Evolutionary conservation across 2,329 filamentous ascomycete species (phyloP).

Genomic region (Fusarium burgessii): DNA sequence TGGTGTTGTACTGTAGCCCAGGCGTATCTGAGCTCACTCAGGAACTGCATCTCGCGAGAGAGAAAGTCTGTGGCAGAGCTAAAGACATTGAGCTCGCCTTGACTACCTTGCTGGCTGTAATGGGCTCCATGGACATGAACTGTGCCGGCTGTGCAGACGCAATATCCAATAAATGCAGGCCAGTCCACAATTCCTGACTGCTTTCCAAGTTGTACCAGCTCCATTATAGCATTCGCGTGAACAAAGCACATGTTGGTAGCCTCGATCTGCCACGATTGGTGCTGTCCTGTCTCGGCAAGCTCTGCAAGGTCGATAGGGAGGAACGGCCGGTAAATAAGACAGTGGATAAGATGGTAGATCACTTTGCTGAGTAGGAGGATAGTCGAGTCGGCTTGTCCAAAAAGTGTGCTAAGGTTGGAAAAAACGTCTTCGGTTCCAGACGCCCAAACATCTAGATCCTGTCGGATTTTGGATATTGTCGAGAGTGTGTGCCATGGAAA

Average conservation of each 20-base stretch:
- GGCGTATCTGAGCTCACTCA: slow-evolving; percentile 78
- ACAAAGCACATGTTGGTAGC: slow-evolving; percentile 88
- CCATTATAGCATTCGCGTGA: slow-evolving; percentile 88
- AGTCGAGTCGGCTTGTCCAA: slow-evolving; percentile 82
- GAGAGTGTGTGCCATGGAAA: slow-evolving; percentile 92
- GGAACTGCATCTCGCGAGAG: slow-evolving; percentile 81
- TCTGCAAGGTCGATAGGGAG: slow-evolving; percentile 86
- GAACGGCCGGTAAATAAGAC: slow-evolving; percentile 87
- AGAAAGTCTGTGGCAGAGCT: slow-evolving; percentile 74
- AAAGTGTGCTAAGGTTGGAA: slow-evolving; percentile 78
- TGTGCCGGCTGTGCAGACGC: slow-evolving; percentile 86
- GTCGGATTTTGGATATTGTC: slow-evolving; percentile 85
- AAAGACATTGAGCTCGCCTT: slow-evolving; percentile 72
- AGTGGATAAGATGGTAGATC: slow-evolving; percentile 88
- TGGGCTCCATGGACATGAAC: slow-evolving; percentile 89
- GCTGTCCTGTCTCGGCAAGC: slow-evolving; percentile 81
- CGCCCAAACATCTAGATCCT: slow-evolving; percentile 87
- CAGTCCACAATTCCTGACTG: slow-evolving; percentile 82
- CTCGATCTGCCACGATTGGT: slow-evolving; percentile 93
- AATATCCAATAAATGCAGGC: slow-evolving; percentile 89
- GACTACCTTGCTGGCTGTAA: slow-evolving; percentile 69
- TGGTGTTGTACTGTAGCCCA: slow-evolving; percentile 87
- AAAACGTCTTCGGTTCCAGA: slow-evolving; percentile 84
- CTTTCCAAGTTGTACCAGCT: slow-evolving; percentile 82
- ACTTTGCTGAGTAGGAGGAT: slow-evolving; percentile 85